Base-by-base conservation (phyloP, 352 stramenopile species). In the Phytophthora citrophthora region DNA sequence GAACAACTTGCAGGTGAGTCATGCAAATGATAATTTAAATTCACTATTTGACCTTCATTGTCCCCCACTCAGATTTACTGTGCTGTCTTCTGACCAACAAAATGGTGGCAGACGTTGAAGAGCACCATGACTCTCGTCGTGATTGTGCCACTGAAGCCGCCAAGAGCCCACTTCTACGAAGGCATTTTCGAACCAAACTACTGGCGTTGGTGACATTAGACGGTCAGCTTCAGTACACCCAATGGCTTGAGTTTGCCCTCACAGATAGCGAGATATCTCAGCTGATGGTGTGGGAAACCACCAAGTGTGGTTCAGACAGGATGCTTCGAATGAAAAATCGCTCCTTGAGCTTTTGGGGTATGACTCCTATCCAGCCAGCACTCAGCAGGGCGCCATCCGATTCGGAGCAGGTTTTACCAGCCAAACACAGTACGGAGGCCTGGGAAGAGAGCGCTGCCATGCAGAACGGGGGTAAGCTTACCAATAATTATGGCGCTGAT, bases 71-170 rank as follows among this genome's bases (percentile, higher is more conserved):
- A 89, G 80, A 86, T 68, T 59, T 86, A 12, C 49, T 87, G 3
- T 87, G 73, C 43, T 76, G 76, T 32, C 68, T 89, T n/a, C 61
- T 81, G 26, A 61, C 64, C 47, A 85, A 77, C 63, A 65, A 67
- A n/a, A 68, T 79, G 55, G 46, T 83, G 26, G 59, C 20, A 44
- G 63, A 68, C 54, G 43, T 44, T 61, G 54, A 61, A 36, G 54
- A 32, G 8, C 18, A 43, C 20, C 38, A 61, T 12, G 58, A 61
- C 4, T 20, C 41, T 23, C 41, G 31, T 10, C 43, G 38, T 44
- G 47, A 72, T 29, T 66, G 38, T 8, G 50, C 61, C 15, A 65
- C 39, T 16, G 45, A 76, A 18, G 70, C 70, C n/a, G 63, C 72
- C 16, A 77, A 81, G 15, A 84, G 75, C 26, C 76, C 80, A 1